Evolutionary conservation across 257 asterid species (phyloP), one percentile per base, ranked within the genome.

Genomic region (Ballota nigra): DNA sequence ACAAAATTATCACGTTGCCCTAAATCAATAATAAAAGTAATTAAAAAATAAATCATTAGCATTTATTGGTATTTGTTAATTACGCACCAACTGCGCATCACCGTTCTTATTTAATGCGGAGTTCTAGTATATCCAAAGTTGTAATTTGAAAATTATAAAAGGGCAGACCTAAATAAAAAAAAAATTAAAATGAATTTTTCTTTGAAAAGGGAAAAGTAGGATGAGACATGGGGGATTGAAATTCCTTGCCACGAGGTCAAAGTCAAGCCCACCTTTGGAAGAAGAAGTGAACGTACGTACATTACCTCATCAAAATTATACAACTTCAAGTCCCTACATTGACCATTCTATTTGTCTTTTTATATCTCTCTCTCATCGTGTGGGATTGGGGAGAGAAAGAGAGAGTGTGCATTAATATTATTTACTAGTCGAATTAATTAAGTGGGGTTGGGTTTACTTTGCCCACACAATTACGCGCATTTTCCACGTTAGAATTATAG

Each of bases 191-290:
- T 49, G n/a, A 9, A 18, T 18, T 18, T 40, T 10, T 40, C 1
- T 40, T 41, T 8, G 29, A 36, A 43, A 65, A 45, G 29, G 38
- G 20, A 9, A 20, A 40, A 69, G 56, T 33, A 34, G 65, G 18
- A 63, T 15, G 51, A 45, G 74, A 72, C 73, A 59, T 60, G 36
- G 69, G 72, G 72, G 12, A 28, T 70, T 74, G 79, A 81, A 78
- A 66, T 58, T 59, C 51, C 45, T 38, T 15, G 11, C 0, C 6
- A 43, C 3, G 15, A 40, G 68, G 83, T 81, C 86, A 81, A 81
- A 78, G 86, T 81, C 86, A 81, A 60, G 86, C 83, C 83, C 81
- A 81, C 86, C 86, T 20, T 81, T 45, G 81, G 74, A 63, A 75
- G 75, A 58, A 75, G 79, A 78, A 57, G 26, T 18, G 72, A 66